Evolutionary conservation across 345 rosid genomes (phyloP).

Genomic region (Eucalyptus fibrosa): DNA sequence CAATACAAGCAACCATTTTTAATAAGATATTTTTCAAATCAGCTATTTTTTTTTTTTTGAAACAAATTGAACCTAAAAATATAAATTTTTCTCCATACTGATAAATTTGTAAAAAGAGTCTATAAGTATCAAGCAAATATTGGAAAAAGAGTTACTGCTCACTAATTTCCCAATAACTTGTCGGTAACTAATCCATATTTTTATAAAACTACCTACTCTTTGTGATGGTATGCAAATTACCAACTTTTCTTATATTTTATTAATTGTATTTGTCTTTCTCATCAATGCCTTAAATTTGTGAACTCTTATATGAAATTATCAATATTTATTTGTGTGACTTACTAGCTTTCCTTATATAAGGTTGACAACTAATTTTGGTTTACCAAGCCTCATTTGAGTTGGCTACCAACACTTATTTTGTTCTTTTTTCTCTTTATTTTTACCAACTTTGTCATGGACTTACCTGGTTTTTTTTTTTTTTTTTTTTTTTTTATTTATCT

Average conservation of each 20-base stretch:
- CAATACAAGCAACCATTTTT: neutral
- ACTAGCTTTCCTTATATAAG: neutral
- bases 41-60: too few relatives aligned
- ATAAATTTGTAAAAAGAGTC: neutral
- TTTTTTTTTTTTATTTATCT: too few relatives aligned
- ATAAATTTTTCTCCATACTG: neutral
- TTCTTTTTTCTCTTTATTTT: too few relatives aligned
- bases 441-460: neutral
- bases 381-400: neutral
- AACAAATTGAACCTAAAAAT: neutral
- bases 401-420: neutral
- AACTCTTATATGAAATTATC: neutral
- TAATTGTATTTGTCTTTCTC: neutral
- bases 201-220: neutral
- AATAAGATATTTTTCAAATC: neutral
- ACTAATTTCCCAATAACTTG: neutral
- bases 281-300: too few relatives aligned
- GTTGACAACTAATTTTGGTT: neutral
- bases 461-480: neutral
- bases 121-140: neutral
- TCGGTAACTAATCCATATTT: neutral
- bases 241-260: neutral
- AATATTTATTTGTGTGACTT: neutral
- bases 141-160: neutral
- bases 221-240: too few relatives aligned